A percentile compares a stretch with the other conserved stretches of the same genome.
Conservation (phyloP, 441 rosid species). For the Manihot esculenta region DNA sequence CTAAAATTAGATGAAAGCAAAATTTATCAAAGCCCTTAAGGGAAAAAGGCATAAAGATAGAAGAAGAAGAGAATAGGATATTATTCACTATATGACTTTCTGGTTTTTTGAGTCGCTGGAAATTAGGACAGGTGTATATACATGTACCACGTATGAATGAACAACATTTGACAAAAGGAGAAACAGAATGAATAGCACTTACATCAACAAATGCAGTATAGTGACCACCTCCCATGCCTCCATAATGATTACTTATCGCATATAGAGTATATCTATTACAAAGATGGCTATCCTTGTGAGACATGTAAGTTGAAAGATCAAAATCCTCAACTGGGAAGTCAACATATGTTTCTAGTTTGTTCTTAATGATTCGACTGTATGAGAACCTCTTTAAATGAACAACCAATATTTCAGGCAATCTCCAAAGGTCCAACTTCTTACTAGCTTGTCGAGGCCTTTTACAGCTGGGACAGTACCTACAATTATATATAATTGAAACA, state of each 20-base stretch:
- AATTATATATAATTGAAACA: constrained; percentile 13
- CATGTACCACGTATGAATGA: not conserved
- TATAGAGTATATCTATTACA: constrained; percentile 46
- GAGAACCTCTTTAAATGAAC: constrained; percentile 78
- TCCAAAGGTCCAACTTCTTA: constrained; percentile 75
- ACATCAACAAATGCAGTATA: constrained; percentile 69
- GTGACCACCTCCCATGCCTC: constrained; percentile 77
- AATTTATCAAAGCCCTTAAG: not conserved
- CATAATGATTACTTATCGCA: constrained; percentile 68
- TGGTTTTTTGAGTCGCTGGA: not conserved
- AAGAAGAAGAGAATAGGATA: not conserved
- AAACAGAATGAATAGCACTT: constrained; percentile 28
- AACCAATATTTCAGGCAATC: constrained; percentile 65
- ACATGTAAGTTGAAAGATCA: constrained; percentile 52
- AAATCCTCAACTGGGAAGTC: constrained; percentile 66
- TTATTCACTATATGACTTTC: too few relatives aligned
- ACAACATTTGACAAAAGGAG: not conserved
- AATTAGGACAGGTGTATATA: not conserved
- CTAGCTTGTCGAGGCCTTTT: constrained; percentile 60
- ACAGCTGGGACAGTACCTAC: constrained; percentile 67
- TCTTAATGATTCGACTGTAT: constrained; percentile 47
- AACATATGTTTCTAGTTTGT: constrained; percentile 71
- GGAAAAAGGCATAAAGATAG: not conserved
- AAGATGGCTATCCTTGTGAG: constrained; percentile 31
- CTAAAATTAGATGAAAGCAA: not conserved